Conservation (phyloP, 2,329 filamentous ascomycete genomes). For the Emergomyces africanus region DNA sequence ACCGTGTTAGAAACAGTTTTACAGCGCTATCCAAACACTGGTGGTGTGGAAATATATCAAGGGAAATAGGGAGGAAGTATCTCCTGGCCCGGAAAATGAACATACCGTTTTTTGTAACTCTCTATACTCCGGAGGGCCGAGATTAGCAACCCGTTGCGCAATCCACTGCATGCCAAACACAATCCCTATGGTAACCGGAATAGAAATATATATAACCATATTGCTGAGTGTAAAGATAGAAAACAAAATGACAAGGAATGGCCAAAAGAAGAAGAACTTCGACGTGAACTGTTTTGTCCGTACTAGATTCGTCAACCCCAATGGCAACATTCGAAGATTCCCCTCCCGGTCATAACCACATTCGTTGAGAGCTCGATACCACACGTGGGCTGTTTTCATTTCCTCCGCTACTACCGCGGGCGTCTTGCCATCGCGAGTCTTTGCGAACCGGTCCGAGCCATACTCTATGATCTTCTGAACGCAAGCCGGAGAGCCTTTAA, state of each 20-base stretch:
- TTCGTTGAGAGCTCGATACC: slow-evolving; percentile 71
- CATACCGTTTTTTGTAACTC: slow-evolving; percentile 77
- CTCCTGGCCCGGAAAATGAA: slow-evolving; percentile 6
- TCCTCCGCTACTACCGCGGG: slow-evolving; percentile 75
- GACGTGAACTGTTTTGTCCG: slow-evolving; percentile 67
- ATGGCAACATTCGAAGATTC: slow-evolving; percentile 53
- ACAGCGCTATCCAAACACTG: slow-evolving; percentile 4
- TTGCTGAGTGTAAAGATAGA: slow-evolving; percentile 60
- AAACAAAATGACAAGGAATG: slow-evolving; percentile 61
- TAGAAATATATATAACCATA: slow-evolving; percentile 58
- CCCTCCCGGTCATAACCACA: slow-evolving; percentile 73
- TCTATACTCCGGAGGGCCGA: slow-evolving; percentile 78
- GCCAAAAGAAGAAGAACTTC: slow-evolving; percentile 82
- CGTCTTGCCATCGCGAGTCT: slow-evolving; percentile 82
- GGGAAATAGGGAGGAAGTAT: neutral
- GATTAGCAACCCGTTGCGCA: slow-evolving; percentile 64
- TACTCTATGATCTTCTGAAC: slow-evolving; percentile 94
- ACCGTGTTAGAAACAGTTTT: slow-evolving; percentile 10
- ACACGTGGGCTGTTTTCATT: slow-evolving; percentile 73
- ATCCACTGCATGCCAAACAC: slow-evolving; percentile 60
- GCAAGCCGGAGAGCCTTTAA: slow-evolving; percentile 80
- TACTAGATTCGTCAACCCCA: slow-evolving; percentile 61
- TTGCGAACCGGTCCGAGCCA: slow-evolving; percentile 82
- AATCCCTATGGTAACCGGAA: slow-evolving; percentile 57
- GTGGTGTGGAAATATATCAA: neutral